phyloP scores from a whole-genome alignment of 2,329 filamentous ascomycete species.

The Metarhizium humberi region DNA sequence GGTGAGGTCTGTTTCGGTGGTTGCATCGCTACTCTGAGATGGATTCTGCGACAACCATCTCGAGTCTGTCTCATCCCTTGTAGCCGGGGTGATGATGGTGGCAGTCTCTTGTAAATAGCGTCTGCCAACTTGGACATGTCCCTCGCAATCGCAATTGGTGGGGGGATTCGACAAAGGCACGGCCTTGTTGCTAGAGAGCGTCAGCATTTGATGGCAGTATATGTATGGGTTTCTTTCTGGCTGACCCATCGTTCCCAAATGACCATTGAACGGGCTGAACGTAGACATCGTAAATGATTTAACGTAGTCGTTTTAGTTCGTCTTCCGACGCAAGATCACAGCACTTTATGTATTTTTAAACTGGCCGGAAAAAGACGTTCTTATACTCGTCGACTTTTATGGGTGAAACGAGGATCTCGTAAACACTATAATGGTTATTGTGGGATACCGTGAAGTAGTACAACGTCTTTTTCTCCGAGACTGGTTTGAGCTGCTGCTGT shows the following conservation, averaged over 20 bases:
- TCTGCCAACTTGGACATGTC: neutral
- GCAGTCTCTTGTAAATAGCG: neutral
- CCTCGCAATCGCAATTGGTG: neutral
- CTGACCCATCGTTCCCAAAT: neutral
- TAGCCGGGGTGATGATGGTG: neutral
- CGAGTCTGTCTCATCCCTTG: neutral
- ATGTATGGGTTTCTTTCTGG: neutral
- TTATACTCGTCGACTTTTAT: neutral
- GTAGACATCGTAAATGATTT: neutral
- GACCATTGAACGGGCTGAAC: neutral
- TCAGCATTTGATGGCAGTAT: no score
- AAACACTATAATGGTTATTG: neutral
- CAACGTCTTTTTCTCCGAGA: neutral
- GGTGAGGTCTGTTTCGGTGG: neutral
- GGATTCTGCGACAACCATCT: neutral
- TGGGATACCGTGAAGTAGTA: neutral
- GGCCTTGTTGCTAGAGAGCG: no score
- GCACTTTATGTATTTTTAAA: neutral
- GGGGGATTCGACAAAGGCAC: no score
- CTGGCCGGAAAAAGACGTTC: neutral
- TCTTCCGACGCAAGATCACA: neutral
- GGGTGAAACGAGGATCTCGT: neutral
- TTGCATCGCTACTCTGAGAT: neutral
- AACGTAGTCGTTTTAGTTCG: neutral
- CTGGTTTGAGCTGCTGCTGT: neutral